A percentile compares a stretch with the other conserved stretches of the same genome.
These are phyloP conservation scores for Aspergillus indologenus DNA, from an alignment of 495 filamentous ascomycete genomes.

Conservation along the genomic window DNA sequence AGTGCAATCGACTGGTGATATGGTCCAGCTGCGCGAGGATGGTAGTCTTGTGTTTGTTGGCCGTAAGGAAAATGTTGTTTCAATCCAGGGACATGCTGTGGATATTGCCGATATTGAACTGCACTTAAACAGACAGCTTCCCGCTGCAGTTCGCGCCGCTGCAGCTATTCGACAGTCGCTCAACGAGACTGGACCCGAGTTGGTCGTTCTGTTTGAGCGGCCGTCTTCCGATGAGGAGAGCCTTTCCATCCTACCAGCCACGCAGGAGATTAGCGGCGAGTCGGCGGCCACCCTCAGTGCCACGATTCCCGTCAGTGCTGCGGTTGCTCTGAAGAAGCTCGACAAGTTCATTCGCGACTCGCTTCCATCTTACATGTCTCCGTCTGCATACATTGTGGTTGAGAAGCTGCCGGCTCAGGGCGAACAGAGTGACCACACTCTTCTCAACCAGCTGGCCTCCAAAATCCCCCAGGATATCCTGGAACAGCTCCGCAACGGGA, in stretches of 20 bases:
- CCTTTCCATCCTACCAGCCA: conserved; percentile 21
- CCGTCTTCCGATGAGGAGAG: conserved; percentile 18
- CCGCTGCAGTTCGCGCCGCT: conserved; percentile 24
- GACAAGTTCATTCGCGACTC: conserved; percentile 37
- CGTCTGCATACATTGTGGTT: conserved; percentile 34
- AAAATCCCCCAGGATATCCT: conserved; percentile 22
- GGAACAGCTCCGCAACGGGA: conserved; percentile 19
- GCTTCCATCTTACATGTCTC: conserved; percentile 41
- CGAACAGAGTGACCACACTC: conserved; percentile 24
- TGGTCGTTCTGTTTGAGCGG: conserved; percentile 33
- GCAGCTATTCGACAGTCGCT: conserved; percentile 23
- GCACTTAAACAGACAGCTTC: conserved; percentile 29
- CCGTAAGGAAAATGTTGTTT: background rate
- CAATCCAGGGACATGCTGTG: conserved; percentile 3
- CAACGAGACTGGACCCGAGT: conserved; percentile 16
- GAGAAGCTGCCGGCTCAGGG: conserved; percentile 24
- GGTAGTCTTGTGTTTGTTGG: background rate
- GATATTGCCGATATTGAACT: conserved; percentile 5
- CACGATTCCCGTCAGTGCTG: conserved; percentile 22
- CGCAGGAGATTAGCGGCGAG: conserved; percentile 19
- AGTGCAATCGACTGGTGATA: background rate
- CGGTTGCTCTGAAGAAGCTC: conserved; percentile 29
- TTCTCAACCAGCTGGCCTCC: conserved; percentile 28
- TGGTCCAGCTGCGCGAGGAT: background rate
- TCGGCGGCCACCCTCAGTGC: conserved; percentile 15